Evolutionary conservation across 192 early-diverging fungal genomes (phyloP).

Genomic region (Jimgerdemannia flammicorona): DNA sequence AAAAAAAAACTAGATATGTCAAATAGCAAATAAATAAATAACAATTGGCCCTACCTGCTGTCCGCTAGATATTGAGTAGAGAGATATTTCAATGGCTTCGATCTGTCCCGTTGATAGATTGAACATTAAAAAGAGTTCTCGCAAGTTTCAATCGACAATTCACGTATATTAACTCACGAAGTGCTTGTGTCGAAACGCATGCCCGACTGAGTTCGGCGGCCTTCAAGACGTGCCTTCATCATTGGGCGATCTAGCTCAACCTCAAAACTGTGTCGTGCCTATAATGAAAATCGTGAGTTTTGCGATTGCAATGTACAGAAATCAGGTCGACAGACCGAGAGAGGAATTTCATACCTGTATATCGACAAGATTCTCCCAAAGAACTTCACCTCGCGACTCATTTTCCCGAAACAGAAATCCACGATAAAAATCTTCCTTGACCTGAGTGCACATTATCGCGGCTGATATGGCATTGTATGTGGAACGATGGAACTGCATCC

Average conservation of each 20-base stretch:
- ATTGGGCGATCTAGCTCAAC: conserved; percentile 15
- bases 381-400: conserved; percentile 34
- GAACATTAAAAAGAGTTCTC: background rate
- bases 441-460: conserved; percentile 56
- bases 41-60: background rate
- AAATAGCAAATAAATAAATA: no score
- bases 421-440: conserved; percentile 44
- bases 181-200: background rate
- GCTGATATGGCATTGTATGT: conserved; percentile 56
- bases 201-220: conserved; percentile 15
- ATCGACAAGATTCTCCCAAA: conserved; percentile 66
- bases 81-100: background rate
- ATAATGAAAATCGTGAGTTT: background rate
- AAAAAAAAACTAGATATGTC: no score
- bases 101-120: background rate
- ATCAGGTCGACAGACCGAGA: background rate
- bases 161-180: background rate
- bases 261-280: background rate
- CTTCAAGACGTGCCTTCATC: conserved; percentile 10
- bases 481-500: conserved; percentile 43
- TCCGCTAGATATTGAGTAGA: background rate
- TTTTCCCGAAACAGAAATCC: conserved; percentile 61
- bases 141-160: background rate
- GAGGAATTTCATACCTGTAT: conserved; percentile 10
- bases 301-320: no score